Evolutionary conservation across 2,329 filamentous ascomycete species (phyloP), one percentile per base, ranked within the genome.

Genomic region (Aureobasidium sp.): DNA sequence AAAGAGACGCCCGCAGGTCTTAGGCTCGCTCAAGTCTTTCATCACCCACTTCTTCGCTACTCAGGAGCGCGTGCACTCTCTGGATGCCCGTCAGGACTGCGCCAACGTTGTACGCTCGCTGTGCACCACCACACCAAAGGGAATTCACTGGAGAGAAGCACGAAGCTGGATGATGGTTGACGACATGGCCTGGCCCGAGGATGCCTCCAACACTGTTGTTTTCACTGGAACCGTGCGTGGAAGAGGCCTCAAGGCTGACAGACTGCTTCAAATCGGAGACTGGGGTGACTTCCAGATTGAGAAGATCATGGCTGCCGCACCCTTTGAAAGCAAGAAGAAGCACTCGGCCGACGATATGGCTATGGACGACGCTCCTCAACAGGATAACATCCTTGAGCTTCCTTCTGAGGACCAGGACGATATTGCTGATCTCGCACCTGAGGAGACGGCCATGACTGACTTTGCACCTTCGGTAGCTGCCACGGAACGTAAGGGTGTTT

Each of bases 101-200:
- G 85, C 91, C 57, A 97, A 97, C 72, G 79, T 96, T 40, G 89
- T 97, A 75, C 85, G 95, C 58, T 93, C 91, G 31, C 78, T 99
- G 17, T 99, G 94, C 79, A 96, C 87, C 66, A 91, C 89, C 39
- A 91, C 88, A 47, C 93, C 94, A 12, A 97, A 96, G 77, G 94
- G 94, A 0, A 84, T 99, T n/a, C 81, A 87, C 65, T 99, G 94
- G 94, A 85, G 94, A 68, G 94, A 99, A 58, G 91, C 96, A 66
- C 84, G 94, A 67, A 96, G 91, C 69, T 99, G 94, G 90, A 90
- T 99, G 87, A 78, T 96, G 62, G 85, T 93, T 5, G 94, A 99
- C 66, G 83, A 92, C 31, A 79, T 96, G 59, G 77, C 83, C 67
- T 96, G 91, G 81, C 81, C 84, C 12, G 78, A 81, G 1, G 81